Evolutionary conservation across 345 rosid species (phyloP), one percentile per base, ranked within the genome.

Genomic region (Stellera chamaejasme): DNA sequence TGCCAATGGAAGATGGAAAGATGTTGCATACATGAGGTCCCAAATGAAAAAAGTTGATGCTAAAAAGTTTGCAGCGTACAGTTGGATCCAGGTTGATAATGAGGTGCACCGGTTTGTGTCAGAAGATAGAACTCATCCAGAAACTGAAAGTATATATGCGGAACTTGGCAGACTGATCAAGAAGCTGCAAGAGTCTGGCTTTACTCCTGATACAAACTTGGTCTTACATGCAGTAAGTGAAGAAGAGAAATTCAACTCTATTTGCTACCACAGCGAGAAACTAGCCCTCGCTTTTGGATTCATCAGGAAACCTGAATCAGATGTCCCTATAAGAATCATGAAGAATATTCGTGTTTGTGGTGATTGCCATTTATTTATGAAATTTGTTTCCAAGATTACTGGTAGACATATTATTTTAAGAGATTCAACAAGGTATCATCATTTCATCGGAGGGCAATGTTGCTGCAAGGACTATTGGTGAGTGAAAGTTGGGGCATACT

Each of bases 321-420:
- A 48, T 39, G 55, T 65, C 65, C 80, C 85, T 36, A 72, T 80
- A 55, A 65, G 80, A 68, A 83, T 83, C 55, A 56, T 83, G 58
- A 83, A 83, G 70, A 83, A 83, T 61, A 79, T 80, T 58, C 80
- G 89, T 10, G 83, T 75, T 58, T 80, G 89, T 44, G 69, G 67
- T 0, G 85, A 83, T 60, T 83, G 89, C 65, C 89, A 83, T 56
- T 13, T 27, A 10, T 83, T 83, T 64, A 83, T 83, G 85, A 80
- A 75, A 63, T 69, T 77, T 27, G 69, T 63, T 32, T 83, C 85
- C 19, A 47, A 68, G 59, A 15, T 59, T 52, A 63, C 58, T 0
- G 74, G 77, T 15, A 66, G 83, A 52, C 15, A 56, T 5, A 61
- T 79, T 60, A 63, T 66, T 56, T 69, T 83, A 62, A 73, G 89